Evolutionary conservation across 768 basidiomycete species (phyloP).

Genomic region (Naganishia vaughanmartiniae): DNA sequence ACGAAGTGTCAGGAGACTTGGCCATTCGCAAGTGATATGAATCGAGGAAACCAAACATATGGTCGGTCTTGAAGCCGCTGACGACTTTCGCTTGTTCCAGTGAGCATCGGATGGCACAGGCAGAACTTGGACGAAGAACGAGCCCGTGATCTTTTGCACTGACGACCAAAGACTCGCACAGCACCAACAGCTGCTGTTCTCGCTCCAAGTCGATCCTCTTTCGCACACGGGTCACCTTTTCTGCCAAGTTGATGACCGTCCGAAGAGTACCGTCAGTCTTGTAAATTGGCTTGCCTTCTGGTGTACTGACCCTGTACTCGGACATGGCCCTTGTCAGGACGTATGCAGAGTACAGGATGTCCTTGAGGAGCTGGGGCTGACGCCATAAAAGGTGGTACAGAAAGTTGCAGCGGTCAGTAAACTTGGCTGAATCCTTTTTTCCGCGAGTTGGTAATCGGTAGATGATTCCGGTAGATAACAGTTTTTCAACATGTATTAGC

Average conservation of each 20-base stretch:
- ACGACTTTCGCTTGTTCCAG: conserved; percentile 15
- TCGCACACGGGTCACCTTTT: not conserved
- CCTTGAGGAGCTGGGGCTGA: not conserved
- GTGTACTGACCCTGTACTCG: conserved; percentile 5
- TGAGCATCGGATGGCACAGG: conserved; percentile 12
- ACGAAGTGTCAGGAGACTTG: not conserved
- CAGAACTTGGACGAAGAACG: not conserved
- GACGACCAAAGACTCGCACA: not conserved
- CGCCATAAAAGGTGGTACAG: conserved; percentile 12
- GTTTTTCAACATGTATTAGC: not conserved
- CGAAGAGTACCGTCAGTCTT: conserved; percentile 8
- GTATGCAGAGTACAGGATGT: conserved; percentile 4
- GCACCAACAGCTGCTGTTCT: conserved; percentile 7
- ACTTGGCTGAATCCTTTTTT: not conserved
- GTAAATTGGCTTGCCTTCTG: conserved; percentile 13
- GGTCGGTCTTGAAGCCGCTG: conserved; percentile 1
- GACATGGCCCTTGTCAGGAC: not conserved
- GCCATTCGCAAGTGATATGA: conserved; percentile 11
- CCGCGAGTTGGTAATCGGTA: not conserved
- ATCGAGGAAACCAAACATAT: conserved; percentile 14
- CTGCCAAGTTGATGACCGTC: conserved; percentile 7
- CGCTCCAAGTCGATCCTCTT: conserved; percentile 13
- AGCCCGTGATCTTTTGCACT: not conserved
- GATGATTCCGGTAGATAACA: conserved; percentile 8
- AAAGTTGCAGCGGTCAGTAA: conserved; percentile 11